A percentile compares a stretch with the other conserved stretches of the same genome.
Evolutionary conservation across 305 asterid species (phyloP).

Genomic region (Fraxinus dipetala): DNA sequence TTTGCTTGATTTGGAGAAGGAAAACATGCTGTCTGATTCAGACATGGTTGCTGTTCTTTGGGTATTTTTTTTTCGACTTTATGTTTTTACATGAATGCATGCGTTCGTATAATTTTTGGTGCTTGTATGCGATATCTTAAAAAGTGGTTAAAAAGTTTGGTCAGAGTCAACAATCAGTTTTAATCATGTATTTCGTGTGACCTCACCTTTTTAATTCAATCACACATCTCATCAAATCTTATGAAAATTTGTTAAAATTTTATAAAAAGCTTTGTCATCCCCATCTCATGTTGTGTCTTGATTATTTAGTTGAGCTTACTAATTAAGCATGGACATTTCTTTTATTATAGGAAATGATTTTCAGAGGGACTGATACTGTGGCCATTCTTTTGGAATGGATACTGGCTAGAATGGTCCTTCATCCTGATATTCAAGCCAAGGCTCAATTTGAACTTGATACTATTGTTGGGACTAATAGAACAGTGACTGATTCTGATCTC

Average conservation of each 20-base stretch:
- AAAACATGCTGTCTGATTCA: conserved; percentile 47
- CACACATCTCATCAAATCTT: neutral
- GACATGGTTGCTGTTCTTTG: conserved; percentile 84
- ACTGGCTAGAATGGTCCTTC: conserved; percentile 79
- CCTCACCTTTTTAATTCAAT: neutral
- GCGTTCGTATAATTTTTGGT: conserved; percentile 17
- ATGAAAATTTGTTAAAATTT: too few species aligned
- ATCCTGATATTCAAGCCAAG: conserved; percentile 58
- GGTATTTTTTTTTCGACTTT: conserved; percentile 37
- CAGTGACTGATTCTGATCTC: conserved; percentile 49
- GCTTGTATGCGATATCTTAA: neutral
- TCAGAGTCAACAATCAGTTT: neutral
- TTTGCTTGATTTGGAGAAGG: conserved; percentile 65
- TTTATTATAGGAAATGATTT: conserved; percentile 64
- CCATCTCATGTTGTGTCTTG: neutral
- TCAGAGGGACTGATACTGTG: conserved; percentile 74
- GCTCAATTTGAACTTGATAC: conserved; percentile 57
- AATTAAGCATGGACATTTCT: neutral
- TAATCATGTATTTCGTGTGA: neutral
- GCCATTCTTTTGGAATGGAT: conserved; percentile 76
- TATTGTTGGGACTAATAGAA: conserved; percentile 28
- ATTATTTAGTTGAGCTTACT: neutral
- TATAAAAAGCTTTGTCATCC: neutral
- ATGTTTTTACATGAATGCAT: conserved; percentile 16
- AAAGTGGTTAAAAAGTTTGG: neutral